Conservation (phyloP, 208 protist species). For the Wallacemonas rigidus region DNA sequence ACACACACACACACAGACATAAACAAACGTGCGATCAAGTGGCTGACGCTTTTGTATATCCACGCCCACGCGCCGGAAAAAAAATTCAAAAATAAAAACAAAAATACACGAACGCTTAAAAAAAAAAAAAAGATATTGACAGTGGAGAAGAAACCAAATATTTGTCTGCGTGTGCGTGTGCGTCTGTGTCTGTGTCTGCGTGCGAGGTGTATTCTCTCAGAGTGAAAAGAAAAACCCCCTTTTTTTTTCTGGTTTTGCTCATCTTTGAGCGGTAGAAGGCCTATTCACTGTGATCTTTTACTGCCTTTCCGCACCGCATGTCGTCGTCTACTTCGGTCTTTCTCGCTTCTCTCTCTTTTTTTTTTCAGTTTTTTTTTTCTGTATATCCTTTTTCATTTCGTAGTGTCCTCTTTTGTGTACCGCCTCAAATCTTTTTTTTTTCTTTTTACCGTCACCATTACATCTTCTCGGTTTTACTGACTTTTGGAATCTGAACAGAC, state of each 20-base stretch:
- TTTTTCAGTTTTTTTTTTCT: slow-evolving; percentile 15
- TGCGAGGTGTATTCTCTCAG: too few species aligned
- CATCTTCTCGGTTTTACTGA: neutral
- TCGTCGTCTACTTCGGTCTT: neutral
- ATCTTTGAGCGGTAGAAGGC: slow-evolving; percentile 14
- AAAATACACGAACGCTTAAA: neutral
- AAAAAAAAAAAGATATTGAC: neutral
- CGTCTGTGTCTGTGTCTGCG: neutral
- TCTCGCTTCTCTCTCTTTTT: slow-evolving; percentile 15
- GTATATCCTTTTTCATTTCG: slow-evolving; percentile 11
- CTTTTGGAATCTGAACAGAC: neutral
- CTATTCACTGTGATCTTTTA: neutral
- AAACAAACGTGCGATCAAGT: too few species aligned
- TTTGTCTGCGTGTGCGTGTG: neutral
- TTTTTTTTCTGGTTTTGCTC: neutral
- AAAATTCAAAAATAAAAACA: neutral
- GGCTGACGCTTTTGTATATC: too few species aligned
- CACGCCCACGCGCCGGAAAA: too few species aligned
- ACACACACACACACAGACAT: too few species aligned
- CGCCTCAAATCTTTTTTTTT: slow-evolving; percentile 2
- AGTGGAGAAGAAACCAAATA: neutral
- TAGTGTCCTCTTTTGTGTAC: slow-evolving; percentile 1
- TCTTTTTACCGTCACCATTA: slow-evolving; percentile 5
- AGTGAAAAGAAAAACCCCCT: neutral
- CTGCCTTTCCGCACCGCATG: too few species aligned